phyloP scores from a whole-genome alignment of 148 eudicot genomes.

The Fallopia convolvulus region DNA sequence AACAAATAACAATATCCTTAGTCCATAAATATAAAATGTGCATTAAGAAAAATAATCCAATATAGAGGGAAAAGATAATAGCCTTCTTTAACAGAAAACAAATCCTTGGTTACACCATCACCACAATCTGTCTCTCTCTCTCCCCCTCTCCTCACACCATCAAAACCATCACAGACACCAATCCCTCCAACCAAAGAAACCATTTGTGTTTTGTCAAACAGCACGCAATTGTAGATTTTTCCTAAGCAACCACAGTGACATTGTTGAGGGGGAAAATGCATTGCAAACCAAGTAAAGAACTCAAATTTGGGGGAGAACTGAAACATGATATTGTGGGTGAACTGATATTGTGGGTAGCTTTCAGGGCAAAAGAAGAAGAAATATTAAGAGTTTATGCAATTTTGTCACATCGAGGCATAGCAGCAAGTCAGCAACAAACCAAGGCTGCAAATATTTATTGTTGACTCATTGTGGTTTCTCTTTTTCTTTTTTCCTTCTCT shows the following conservation, averaged over 20 bases:
- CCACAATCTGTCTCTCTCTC: not conserved
- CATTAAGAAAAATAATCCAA: not conserved
- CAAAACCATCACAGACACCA: not conserved
- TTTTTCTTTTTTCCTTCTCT: not conserved
- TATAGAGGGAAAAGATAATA: not conserved
- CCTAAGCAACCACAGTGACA: not conserved
- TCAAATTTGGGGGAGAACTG: not conserved
- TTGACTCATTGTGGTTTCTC: not conserved
- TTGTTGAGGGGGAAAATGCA: not conserved
- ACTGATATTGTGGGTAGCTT: not conserved
- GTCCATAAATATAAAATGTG: not conserved
- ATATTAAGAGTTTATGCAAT: not conserved
- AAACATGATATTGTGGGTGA: too few species aligned
- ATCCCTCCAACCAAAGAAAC: not conserved
- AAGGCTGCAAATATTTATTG: not conserved
- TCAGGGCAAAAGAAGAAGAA: not conserved
- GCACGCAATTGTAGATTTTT: not conserved
- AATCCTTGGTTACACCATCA: not conserved
- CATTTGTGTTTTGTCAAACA: not conserved
- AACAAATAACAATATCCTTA: too few species aligned
- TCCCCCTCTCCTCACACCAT: not conserved
- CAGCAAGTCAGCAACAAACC: not conserved
- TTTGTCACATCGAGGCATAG: not conserved
- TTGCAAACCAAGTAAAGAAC: not conserved
- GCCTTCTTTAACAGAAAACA: not conserved